A percentile compares a stretch with the other conserved stretches of the same genome.
Conservation (phyloP, 805 yeast species). For the Nadsonia fulvescens region DNA sequence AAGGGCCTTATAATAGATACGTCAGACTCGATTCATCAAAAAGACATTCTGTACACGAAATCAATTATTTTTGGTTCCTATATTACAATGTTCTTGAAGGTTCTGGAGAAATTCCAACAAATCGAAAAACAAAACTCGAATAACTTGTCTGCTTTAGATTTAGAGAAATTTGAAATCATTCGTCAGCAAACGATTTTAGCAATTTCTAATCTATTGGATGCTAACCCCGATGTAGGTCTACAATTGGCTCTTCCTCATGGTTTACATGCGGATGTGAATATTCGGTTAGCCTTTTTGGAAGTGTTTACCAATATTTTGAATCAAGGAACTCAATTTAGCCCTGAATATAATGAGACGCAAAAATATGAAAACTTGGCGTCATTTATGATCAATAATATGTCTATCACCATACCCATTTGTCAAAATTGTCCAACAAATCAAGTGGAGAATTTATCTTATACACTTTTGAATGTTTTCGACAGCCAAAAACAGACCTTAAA, state of each 20-base stretch:
- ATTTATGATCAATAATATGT: conserved; percentile 11
- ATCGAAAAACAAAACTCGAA: conserved; percentile 13
- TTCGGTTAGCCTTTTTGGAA: conserved; percentile 55
- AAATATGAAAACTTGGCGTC: conserved; percentile 12
- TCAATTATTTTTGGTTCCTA: conserved; percentile 28
- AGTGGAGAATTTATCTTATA: conserved; percentile 51
- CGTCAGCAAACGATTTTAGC: conserved; percentile 48
- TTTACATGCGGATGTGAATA: conserved; percentile 44
- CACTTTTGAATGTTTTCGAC: conserved; percentile 38
- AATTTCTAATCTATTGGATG: conserved; percentile 47
- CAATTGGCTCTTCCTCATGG: conserved; percentile 64
- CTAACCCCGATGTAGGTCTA: conserved; percentile 64
- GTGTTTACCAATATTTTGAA: conserved; percentile 52
- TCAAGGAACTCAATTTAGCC: conserved; percentile 17
- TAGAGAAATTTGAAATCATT: conserved; percentile 16
- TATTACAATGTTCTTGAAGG: conserved; percentile 29
- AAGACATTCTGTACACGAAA: conserved; percentile 19
- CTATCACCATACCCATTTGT: conserved; percentile 34
- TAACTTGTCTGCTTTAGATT: conserved; percentile 4
- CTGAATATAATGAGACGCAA: conserved; percentile 9
- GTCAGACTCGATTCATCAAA: conserved; percentile 9
- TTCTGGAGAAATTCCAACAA: conserved; percentile 24
- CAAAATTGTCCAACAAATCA: conserved; percentile 49
- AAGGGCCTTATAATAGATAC: too few relatives aligned
- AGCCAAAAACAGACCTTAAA: conserved; percentile 17